These are phyloP conservation scores for Nepenthes alata DNA, from an alignment of 179 eudicot genomes.

Conservation along the genomic window DNA sequence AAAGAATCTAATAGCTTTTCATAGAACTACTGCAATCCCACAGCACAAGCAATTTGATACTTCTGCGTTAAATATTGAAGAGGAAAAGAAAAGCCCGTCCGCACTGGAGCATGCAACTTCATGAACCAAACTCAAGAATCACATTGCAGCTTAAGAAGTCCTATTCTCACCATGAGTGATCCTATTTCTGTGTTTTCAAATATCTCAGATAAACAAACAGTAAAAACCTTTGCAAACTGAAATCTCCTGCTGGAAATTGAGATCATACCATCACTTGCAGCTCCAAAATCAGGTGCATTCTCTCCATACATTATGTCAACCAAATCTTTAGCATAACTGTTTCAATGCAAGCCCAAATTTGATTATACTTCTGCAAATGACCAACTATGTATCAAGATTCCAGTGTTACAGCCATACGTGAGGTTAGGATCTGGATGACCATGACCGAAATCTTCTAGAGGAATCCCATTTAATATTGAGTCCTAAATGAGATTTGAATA, in stretches of 20 bases:
- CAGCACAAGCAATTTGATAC: neutral
- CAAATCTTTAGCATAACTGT: slow-evolving; percentile 86
- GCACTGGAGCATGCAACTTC: neutral
- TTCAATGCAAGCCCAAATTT: slow-evolving; percentile 14
- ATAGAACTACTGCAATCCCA: neutral
- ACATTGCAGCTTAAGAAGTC: neutral
- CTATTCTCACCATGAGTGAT: neutral
- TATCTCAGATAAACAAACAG: too few relatives aligned
- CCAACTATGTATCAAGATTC: slow-evolving; percentile 1
- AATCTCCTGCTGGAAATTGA: neutral
- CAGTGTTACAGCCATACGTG: slow-evolving; percentile 44
- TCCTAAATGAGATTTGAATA: slow-evolving; percentile 34
- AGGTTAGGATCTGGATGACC: slow-evolving; percentile 99
- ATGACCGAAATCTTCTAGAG: slow-evolving; percentile 95
- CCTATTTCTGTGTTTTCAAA: too few relatives aligned
- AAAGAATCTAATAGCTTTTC: neutral
- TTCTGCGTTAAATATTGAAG: neutral
- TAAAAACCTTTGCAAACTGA: too few relatives aligned
- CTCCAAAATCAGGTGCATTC: slow-evolving; percentile 92
- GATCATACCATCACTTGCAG: slow-evolving; percentile 94
- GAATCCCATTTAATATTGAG: slow-evolving; percentile 78
- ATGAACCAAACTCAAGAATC: neutral
- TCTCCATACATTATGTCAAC: slow-evolving; percentile 67
- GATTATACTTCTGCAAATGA: too few relatives aligned
- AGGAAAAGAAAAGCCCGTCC: neutral